Percentiles rank a stretch among this genome's conserved stretches.
These are phyloP conservation scores for Aspergillus sp. DNA, from an alignment of 2,329 filamentous ascomycete species.

Conservation along the genomic window DNA sequence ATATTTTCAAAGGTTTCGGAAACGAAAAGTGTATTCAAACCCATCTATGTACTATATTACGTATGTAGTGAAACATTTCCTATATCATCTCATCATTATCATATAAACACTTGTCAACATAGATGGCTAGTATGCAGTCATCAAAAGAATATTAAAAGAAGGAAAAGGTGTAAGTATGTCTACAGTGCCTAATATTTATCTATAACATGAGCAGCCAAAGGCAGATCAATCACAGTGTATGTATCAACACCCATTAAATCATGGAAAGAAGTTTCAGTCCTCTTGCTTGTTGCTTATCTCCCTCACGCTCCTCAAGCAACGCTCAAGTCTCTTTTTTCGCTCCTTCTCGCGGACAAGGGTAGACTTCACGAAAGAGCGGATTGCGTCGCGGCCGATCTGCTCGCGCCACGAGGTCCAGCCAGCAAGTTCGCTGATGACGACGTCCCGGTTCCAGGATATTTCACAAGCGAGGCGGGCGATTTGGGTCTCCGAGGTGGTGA, in stretches of 20 bases:
- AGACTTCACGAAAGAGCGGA: slow-evolving; percentile 72
- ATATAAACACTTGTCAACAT: background rate
- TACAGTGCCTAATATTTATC: background rate
- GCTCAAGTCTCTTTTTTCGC: slow-evolving; percentile 74
- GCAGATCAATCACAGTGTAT: background rate
- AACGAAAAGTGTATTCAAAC: no score
- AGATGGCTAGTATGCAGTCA: background rate
- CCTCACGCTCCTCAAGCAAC: slow-evolving; percentile 68
- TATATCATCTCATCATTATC: background rate
- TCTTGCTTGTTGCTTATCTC: slow-evolving; percentile 15
- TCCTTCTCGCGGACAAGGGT: slow-evolving; percentile 80
- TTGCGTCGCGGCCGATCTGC: slow-evolving; percentile 69
- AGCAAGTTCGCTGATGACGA: slow-evolving; percentile 85
- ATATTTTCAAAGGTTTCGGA: no score
- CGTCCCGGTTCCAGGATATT: slow-evolving; percentile 87
- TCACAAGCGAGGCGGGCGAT: slow-evolving; percentile 75
- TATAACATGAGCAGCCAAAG: background rate
- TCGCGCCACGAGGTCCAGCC: slow-evolving; percentile 92
- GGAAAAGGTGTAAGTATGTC: background rate
- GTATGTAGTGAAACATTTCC: background rate
- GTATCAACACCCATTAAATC: no score
- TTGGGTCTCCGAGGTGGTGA: slow-evolving; percentile 68
- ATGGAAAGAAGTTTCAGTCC: no score
- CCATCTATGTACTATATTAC: background rate
- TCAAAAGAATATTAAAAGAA: background rate